These are phyloP conservation scores for Phytophthora pseudosyringae DNA, from an alignment of 352 stramenopile genomes.

Conservation along the genomic window DNA sequence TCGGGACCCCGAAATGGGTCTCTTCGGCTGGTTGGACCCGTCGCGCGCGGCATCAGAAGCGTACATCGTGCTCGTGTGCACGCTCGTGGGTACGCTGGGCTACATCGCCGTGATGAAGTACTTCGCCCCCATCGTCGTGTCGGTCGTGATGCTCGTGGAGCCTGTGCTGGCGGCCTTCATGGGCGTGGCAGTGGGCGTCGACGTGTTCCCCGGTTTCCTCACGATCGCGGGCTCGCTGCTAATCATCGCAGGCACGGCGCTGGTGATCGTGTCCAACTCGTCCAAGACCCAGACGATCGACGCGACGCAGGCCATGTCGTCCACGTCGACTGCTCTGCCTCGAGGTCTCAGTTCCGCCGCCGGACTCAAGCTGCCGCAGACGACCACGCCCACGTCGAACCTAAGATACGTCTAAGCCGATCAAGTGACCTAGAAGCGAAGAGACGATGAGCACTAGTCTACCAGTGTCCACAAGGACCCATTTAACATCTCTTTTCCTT, in stretches of 20 bases:
- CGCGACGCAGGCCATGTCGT: slow-evolving; percentile 76
- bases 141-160: slow-evolving; percentile 91
- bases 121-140: slow-evolving; percentile 91
- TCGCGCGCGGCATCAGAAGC: slow-evolving; percentile 73
- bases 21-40: slow-evolving; percentile 88
- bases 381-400: slow-evolving; percentile 20
- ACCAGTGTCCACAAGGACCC: slow-evolving; percentile 24
- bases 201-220: slow-evolving; percentile 73
- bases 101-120: slow-evolving; percentile 93
- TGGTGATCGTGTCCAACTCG: slow-evolving; percentile 80
- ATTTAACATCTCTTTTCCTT: slow-evolving; percentile 10
- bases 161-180: slow-evolving; percentile 81
- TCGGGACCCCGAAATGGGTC: slow-evolving; percentile 65
- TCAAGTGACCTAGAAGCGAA: slow-evolving; percentile 5
- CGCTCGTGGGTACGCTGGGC: slow-evolving; percentile 83
- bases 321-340: slow-evolving; percentile 49
- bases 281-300: slow-evolving; percentile 86
- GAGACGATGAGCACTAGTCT: slow-evolving; percentile 5
- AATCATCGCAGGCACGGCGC: slow-evolving; percentile 70
- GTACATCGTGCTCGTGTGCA: slow-evolving; percentile 89
- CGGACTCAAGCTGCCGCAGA: slow-evolving; percentile 29
- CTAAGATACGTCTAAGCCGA: slow-evolving; percentile 34
- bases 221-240: slow-evolving; percentile 69
- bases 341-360: slow-evolving; percentile 41
- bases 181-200: slow-evolving; percentile 74